Evolutionary conservation across 164 flowering plant genomes (phyloP).

Genomic region (Houttuynia cordata): DNA sequence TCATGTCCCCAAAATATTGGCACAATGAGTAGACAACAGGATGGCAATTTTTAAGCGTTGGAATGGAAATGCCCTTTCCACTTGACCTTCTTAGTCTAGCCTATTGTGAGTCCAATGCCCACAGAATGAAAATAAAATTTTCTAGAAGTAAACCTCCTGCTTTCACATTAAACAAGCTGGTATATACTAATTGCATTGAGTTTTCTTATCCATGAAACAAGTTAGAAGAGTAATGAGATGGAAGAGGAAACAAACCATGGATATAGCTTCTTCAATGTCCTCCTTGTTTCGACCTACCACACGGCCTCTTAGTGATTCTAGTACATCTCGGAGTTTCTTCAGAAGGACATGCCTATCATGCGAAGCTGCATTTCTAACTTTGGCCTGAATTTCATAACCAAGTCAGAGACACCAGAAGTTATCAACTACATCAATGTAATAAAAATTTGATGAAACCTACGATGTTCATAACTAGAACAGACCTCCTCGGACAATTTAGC

Average conservation of each 20-base stretch:
- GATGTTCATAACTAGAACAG: background rate
- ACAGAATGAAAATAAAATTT: too few relatives aligned
- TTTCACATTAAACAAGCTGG: too few relatives aligned
- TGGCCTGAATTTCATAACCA: constrained; percentile 42
- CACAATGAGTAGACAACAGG: too few relatives aligned
- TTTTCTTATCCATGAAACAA: background rate
- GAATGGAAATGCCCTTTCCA: too few relatives aligned
- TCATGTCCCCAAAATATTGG: too few relatives aligned
- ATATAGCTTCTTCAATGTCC: constrained; percentile 85
- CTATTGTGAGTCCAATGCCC: too few relatives aligned
- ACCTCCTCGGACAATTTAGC: constrained; percentile 90
- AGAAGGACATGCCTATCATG: constrained; percentile 88
- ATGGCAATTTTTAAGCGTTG: too few relatives aligned
- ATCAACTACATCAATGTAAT: background rate
- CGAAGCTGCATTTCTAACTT: constrained; percentile 68
- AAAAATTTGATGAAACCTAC: background rate
- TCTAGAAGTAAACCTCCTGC: too few relatives aligned
- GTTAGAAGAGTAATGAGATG: background rate
- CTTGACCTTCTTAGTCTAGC: too few relatives aligned
- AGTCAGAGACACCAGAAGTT: background rate
- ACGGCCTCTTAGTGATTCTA: constrained; percentile 81
- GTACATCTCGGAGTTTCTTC: constrained; percentile 93
- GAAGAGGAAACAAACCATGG: constrained; percentile 55
- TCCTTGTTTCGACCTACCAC: constrained; percentile 82
- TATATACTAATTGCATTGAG: too few relatives aligned